Evolutionary conservation across 768 basidiomycete species (phyloP), one percentile per base, ranked within the genome.

Genomic region (Mycena capillaripes): DNA sequence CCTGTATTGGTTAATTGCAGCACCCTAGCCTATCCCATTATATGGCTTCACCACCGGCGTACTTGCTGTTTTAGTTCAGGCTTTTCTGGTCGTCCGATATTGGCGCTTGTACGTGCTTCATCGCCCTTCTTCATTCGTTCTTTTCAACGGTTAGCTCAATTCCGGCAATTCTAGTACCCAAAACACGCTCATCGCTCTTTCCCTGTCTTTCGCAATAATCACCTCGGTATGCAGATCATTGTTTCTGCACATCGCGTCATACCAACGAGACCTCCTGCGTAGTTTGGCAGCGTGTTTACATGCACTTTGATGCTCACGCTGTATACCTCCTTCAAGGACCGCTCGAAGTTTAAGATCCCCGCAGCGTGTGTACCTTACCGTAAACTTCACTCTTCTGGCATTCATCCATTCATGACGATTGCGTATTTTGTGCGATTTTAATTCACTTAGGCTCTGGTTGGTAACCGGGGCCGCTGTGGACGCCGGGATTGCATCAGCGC

Each of bases 331-430:
- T 23, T 59, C 58, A 25, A 23, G 36, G 58, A 59, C 16, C 58
- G 58, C 25, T 7, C 29, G n/a, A 58, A 58, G 56, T n/a, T 58
- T n/a, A 58, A 38, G 32, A 58, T 58, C 2, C 56, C 56, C 8
- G 58, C 58, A 59, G 21, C 58, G 58, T 59, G 32, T 34, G 58
- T 59, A 21, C 58, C 58, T 59, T 59, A 17, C 38, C 55, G 55
- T 56, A 56, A 56, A 32, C 30, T 56, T 56, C 55, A 36, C 58
- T 59, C 36, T 38, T n/a, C n/a, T n/a, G n/a, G n/a, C n/a, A n/a
- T n/a, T n/a, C n/a, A n/a, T n/a, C n/a, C n/a, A n/a, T n/a, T 42
- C 32, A 38, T 42, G 12, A 8, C 36, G 9, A 17, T 34, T 36
- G 58, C 58, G 25, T 42, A 25, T 42, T 59, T 59, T 59, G 34